phyloP scores from a whole-genome alignment of 2,329 filamentous ascomycete genomes.

The Verticillium isaacii region DNA sequence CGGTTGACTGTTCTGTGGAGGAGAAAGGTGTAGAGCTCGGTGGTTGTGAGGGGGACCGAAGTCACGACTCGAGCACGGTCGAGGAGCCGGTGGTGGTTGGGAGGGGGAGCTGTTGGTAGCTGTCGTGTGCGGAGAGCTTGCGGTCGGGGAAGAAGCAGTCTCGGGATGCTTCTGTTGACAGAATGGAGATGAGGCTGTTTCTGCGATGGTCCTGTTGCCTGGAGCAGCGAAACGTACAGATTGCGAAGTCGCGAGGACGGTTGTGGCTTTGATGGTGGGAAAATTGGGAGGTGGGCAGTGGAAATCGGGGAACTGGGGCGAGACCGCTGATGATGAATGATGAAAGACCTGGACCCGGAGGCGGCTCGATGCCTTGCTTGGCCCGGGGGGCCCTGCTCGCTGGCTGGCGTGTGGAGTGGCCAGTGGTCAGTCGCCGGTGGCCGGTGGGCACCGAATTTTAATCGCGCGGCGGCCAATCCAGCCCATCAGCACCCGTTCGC shows the following conservation, averaged over 20 bases:
- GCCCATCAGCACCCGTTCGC: background rate
- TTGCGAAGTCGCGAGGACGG: background rate
- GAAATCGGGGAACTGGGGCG: conserved; percentile 8
- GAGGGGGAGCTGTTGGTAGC: conserved; percentile 1
- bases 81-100: conserved; percentile 1
- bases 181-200: background rate
- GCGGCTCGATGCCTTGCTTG: conserved; percentile 8
- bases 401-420: conserved; percentile 1
- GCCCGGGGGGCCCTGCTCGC: background rate
- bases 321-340: conserved; percentile 15
- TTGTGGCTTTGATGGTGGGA: conserved; percentile 3
- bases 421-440: background rate
- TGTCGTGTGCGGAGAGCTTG: background rate
- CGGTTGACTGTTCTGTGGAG: conserved; percentile 5
- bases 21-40: conserved; percentile 4
- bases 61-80: background rate
- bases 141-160: background rate
- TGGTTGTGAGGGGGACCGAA: conserved; percentile 4
- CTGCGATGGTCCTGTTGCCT: background rate
- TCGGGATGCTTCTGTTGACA: background rate
- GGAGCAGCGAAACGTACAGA: conserved; percentile 1
- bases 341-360: background rate
- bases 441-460: conserved; percentile 1
- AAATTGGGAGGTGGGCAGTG: conserved; percentile 13
- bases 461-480: conserved; percentile 4